Evolutionary conservation across 2,329 filamentous ascomycete species (phyloP), one percentile per base, ranked within the genome.

Genomic region (Alternaria consortialis): DNA sequence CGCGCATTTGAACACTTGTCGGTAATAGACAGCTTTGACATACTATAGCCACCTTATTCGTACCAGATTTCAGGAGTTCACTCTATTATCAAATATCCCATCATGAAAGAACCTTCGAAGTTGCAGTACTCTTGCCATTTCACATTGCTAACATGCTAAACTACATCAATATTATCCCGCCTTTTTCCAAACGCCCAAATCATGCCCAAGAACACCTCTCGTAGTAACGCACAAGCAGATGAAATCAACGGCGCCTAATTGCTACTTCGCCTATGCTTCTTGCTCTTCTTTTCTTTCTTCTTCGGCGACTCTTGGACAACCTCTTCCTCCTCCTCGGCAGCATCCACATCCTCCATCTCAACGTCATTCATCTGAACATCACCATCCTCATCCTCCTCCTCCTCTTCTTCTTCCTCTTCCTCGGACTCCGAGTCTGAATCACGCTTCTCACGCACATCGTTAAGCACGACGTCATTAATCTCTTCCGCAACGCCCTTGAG

Each of bases 281-380:
- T 63, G 7, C 53, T 57, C 58, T 60, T 60, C 53, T 60, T 60
- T 8, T 50, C 53, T 32, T 58, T 58, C 47, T 56, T 59, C 37
- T 50, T 56, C 2, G 60, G 56, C 15, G 42, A 29, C 34, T 62
- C 56, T 7, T 55, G 46, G 2, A 59, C 32, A 9, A 32, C 51
- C 17, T 59, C 56, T 27, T 54, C 56, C 3, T 29, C 55, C 5
- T 59, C 36, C 25, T 34, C 44, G 27, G 8, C 43, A 17, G 53
- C 53, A 29, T 50, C 56, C 9, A 50, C 52, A 44, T 63, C 56
- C 23, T 63, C 52, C 48, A 60, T 54, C 32, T 63, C 60, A 3
- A 53, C 62, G 46, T 68, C 66, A 25, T 54, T 39, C 66, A 68
- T 68, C 7, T 62, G 50, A 1, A 67, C 53, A 39, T 68, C 64